Evolutionary conservation across 1,284 basidiomycete genomes (phyloP), one percentile per base, ranked within the genome.

Genomic region (Tilletia setariae): DNA sequence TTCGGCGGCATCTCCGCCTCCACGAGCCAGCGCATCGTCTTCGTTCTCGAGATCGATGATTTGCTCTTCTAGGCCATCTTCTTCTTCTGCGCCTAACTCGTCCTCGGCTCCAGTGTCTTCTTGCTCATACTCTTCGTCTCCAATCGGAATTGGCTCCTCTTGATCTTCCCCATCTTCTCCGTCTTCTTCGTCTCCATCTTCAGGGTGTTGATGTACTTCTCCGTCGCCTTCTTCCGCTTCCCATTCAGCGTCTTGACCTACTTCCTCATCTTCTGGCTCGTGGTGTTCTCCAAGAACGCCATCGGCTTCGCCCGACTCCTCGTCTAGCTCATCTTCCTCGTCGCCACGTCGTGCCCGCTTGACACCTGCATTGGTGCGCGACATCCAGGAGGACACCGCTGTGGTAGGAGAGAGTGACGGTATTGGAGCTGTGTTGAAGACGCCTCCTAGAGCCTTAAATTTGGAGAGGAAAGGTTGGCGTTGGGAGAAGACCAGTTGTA

Each of bases 321-420:
- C 56, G 28, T 61, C 56, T 16, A 61, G 56, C 32, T 61, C 56
- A 30, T 61, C 56, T 61, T 61, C 56, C 16, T 61, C 56, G n/a
- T 61, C 56, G 28, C 56, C 56, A 19, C 56, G 28, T 13, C 15
- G 28, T 19, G 32, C 28, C 32, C 56, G 28, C 13, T 30, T 1
- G 15, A 30, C 2, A 13, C n/a, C n/a, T 61, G 56, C 28, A 13
- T 61, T 61, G 56, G 56, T 30, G 28, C 56, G 30, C 11, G 56
- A 61, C 30, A 40, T 61, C 56, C 56, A 61, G 9, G 56, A 61
- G 7, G 56, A 61, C 30, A 61, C 56, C 6, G 56, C 56, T n/a
- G 56, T 61, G 3, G 56, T 40, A 13, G 56, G 56, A 32, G 56
- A 35, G 3, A 35, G 56, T 4, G 28, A 15, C 2, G 32, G 16